These are phyloP conservation scores for Brassica carinata DNA, from an alignment of 345 rosid genomes.

Conservation along the genomic window DNA sequence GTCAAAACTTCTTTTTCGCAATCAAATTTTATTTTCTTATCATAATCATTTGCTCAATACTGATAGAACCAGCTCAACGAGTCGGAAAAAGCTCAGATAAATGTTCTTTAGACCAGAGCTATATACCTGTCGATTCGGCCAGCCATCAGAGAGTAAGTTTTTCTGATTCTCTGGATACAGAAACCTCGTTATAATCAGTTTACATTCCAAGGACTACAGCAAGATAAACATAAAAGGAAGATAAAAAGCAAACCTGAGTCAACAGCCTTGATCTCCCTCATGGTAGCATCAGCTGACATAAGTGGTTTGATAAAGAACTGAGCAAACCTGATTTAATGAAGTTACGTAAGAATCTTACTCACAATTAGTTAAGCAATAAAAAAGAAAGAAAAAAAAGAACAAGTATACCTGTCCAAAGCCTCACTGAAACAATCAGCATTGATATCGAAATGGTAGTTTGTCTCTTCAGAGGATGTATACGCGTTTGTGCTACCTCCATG, in stretches of 20 bases:
- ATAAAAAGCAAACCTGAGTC: constrained; percentile 72
- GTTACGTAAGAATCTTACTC: constrained; percentile 32
- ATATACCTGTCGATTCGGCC: constrained; percentile 87
- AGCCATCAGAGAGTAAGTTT: constrained; percentile 73
- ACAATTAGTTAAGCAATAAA: constrained; percentile 8
- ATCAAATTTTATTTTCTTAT: neutral
- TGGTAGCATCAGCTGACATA: constrained; percentile 93
- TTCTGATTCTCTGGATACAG: constrained; percentile 80
- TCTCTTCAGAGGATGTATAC: constrained; percentile 69
- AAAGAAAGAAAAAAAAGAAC: neutral
- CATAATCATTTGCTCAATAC: neutral
- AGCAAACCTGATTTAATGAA: constrained; percentile 57
- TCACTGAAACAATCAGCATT: constrained; percentile 76
- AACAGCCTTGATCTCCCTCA: constrained; percentile 88
- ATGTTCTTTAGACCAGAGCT: constrained; percentile 2
- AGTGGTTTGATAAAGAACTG: constrained; percentile 90
- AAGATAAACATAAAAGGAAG: neutral
- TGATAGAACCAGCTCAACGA: neutral
- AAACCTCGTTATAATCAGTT: constrained; percentile 21
- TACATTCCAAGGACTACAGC: neutral
- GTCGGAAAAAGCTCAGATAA: neutral
- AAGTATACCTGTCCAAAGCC: constrained; percentile 78
- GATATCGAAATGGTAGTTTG: constrained; percentile 77
- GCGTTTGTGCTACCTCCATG: constrained; percentile 95
- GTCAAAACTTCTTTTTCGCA: neutral